phyloP scores from a whole-genome alignment of 2,329 filamentous ascomycete genomes.

The Sclerotinia subarctica region DNA sequence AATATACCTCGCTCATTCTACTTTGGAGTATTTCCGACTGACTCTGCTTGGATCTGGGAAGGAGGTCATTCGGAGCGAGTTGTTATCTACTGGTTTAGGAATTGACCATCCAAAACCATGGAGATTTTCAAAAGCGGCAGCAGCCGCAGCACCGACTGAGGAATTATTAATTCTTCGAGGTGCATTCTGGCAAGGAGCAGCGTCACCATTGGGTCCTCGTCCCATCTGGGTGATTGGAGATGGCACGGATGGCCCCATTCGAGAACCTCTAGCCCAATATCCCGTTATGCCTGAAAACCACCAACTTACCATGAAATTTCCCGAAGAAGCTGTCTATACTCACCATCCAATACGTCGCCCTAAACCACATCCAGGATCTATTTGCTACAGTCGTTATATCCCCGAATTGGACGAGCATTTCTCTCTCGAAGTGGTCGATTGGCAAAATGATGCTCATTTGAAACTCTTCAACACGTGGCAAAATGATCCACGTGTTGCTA shows the following conservation, averaged over 20 bases:
- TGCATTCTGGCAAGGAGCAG: slow-evolving; percentile 69
- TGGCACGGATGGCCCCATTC: slow-evolving; percentile 40
- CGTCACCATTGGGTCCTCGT: slow-evolving; percentile 62
- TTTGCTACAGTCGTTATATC: slow-evolving; percentile 76
- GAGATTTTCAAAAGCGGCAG: slow-evolving; percentile 6
- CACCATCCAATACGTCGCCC: slow-evolving; percentile 69
- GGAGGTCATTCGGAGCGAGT: slow-evolving; percentile 34
- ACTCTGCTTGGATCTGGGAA: slow-evolving; percentile 36
- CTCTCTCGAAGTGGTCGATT: slow-evolving; percentile 73
- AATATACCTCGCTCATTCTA: slow-evolving; percentile 37
- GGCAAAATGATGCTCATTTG: slow-evolving; percentile 60
- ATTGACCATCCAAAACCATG: slow-evolving; percentile 27
- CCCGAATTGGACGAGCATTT: slow-evolving; percentile 74
- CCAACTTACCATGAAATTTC: slow-evolving; percentile 42
- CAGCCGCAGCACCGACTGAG: slow-evolving; percentile 10
- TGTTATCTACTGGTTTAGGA: slow-evolving; percentile 35
- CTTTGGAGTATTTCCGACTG: slow-evolving; percentile 40
- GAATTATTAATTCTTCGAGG: slow-evolving; percentile 50
- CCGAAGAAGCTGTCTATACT: slow-evolving; percentile 44
- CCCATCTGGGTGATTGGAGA: slow-evolving; percentile 50
- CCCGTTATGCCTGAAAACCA: slow-evolving; percentile 44
- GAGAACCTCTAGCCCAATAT: slow-evolving; percentile 37
- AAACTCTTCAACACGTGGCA: slow-evolving; percentile 75
- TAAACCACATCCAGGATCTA: slow-evolving; percentile 67
- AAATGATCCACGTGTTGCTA: slow-evolving; percentile 76